These are phyloP conservation scores for Condylostoma magnum DNA, from an alignment of 169 alveolate species.

Conservation along the genomic window DNA sequence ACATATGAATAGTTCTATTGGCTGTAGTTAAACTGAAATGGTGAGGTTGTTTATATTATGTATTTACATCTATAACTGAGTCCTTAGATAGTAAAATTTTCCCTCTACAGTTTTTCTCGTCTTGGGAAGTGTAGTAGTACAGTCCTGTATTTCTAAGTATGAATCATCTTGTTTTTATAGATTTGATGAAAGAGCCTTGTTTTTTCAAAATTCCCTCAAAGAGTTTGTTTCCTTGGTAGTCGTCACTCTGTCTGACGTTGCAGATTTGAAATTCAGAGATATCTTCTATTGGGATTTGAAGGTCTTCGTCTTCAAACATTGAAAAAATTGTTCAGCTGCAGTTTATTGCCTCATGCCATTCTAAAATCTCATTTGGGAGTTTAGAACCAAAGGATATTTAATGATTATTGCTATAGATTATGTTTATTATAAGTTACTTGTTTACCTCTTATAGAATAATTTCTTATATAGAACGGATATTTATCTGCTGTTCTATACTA, in stretches of 20 bases:
- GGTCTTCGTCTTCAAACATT: background rate
- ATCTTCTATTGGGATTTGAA: background rate
- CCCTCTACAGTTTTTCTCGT: background rate
- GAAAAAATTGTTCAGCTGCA: background rate
- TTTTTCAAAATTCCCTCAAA: conserved; percentile 16
- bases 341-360: conserved; percentile 19
- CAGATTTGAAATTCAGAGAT: background rate
- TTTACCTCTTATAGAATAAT: background rate
- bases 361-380: conserved; percentile 19
- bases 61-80: background rate
- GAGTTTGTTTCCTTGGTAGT: conserved; percentile 14
- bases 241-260: background rate
- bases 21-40: background rate
- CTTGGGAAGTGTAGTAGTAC: background rate
- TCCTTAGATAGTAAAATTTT: background rate
- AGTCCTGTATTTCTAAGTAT: background rate
- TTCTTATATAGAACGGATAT: background rate
- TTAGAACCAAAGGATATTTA: background rate
- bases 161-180: conserved; percentile 9
- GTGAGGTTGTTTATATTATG: background rate
- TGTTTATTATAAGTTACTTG: background rate
- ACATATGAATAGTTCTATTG: background rate
- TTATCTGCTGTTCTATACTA: background rate
- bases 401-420: background rate
- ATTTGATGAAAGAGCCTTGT: background rate